These are phyloP conservation scores for Aspergillus spinulosporus DNA, from an alignment of 2,329 filamentous ascomycete genomes.

Conservation along the genomic window DNA sequence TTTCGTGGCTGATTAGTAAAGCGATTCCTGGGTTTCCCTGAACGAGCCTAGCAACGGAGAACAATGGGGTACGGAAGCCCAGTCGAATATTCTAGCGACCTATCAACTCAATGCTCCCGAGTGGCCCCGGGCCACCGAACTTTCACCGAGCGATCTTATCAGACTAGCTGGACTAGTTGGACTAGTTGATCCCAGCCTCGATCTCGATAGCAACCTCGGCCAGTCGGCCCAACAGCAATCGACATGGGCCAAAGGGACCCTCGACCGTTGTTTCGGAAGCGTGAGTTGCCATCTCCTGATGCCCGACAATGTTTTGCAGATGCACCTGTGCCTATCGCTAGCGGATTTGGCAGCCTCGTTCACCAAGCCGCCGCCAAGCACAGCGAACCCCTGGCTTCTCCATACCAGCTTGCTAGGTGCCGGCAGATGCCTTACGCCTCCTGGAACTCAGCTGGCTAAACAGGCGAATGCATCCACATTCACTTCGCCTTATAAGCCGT, in stretches of 20 bases:
- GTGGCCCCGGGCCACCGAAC: background rate
- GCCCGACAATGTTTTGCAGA: background rate
- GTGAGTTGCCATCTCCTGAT: background rate
- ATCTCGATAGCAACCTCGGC: background rate
- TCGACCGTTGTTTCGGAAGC: background rate
- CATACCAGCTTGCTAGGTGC: background rate
- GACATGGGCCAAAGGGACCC: background rate
- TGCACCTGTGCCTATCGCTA: background rate
- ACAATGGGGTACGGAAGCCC: slow-evolving; percentile 5
- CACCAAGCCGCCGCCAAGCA: background rate
- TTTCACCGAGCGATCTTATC: slow-evolving; percentile 5
- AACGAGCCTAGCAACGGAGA: slow-evolving; percentile 3
- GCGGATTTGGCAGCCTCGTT: slow-evolving; percentile 7
- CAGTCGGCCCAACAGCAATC: background rate
- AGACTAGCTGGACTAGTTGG: background rate
- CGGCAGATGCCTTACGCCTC: background rate
- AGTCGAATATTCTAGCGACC: slow-evolving; percentile 14
- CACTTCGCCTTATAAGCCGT: background rate
- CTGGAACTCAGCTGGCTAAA: background rate
- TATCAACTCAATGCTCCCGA: background rate
- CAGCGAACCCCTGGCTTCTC: slow-evolving; percentile 2
- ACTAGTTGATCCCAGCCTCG: background rate
- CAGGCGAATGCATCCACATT: background rate
- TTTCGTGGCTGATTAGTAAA: slow-evolving; percentile 12
- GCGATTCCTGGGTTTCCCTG: background rate